These are phyloP conservation scores for Candida smagusa DNA, from an alignment of 1,139 yeast species.

Conservation along the genomic window DNA sequence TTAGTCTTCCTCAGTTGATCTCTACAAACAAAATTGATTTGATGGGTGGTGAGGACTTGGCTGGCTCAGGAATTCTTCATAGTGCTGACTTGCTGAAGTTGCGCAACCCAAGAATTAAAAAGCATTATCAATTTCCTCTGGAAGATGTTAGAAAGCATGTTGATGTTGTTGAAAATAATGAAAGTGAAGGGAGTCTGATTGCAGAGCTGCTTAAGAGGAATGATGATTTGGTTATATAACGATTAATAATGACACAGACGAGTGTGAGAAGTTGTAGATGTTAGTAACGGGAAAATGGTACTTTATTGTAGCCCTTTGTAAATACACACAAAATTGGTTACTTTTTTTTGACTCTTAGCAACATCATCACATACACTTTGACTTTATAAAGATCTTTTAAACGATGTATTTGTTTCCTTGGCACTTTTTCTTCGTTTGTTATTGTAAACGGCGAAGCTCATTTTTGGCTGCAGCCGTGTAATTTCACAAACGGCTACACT, in stretches of 20 bases:
- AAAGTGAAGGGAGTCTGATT: not conserved
- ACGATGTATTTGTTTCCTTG: no score
- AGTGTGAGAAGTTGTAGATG: no score
- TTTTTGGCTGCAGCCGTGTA: no score
- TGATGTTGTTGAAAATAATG: not conserved
- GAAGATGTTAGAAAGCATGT: not conserved
- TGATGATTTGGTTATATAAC: not conserved
- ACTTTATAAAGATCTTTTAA: no score
- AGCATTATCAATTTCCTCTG: conserved; percentile 25
- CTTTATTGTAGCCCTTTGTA: no score
- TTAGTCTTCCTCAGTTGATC: conserved; percentile 14
- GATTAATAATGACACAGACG: not conserved
- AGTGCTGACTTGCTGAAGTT: conserved; percentile 25
- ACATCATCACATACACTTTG: no score
- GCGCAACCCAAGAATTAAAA: conserved; percentile 35
- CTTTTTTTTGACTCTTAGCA: no score
- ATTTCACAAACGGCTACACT: no score
- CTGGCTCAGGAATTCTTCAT: conserved; percentile 1
- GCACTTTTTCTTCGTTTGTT: no score
- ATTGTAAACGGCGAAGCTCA: no score
- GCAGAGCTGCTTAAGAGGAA: not conserved
- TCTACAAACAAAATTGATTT: conserved; percentile 23
- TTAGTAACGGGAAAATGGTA: no score
- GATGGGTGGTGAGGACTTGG: conserved; percentile 23
- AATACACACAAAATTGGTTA: no score